A percentile compares a stretch with the other conserved stretches of the same genome.
These are phyloP conservation scores for Paramecium sonneborni DNA, from an alignment of 73 alveolate genomes.

Conservation along the genomic window DNA sequence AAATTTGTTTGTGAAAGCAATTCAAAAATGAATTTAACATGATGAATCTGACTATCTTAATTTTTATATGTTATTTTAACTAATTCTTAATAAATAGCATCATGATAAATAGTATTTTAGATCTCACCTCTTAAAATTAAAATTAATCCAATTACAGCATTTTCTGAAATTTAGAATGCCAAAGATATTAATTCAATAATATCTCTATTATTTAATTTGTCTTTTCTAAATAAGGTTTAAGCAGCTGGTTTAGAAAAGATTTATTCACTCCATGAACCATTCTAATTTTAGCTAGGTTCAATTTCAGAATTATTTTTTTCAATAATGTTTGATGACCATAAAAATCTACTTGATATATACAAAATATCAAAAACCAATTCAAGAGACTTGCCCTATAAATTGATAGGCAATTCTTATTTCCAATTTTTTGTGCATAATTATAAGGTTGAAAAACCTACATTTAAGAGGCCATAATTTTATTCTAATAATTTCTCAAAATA, in stretches of 20 bases:
- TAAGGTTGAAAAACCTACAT: not conserved
- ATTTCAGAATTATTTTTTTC: not conserved
- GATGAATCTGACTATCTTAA: not conserved
- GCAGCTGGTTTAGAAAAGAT: conserved; percentile 10
- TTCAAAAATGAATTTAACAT: not conserved
- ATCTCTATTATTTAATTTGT: conserved; percentile 37
- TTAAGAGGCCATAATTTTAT: not conserved
- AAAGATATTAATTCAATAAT: not conserved
- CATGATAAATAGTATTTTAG: not conserved
- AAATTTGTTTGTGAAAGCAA: not conserved
- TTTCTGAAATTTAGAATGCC: not conserved
- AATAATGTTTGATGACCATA: conserved; percentile 16
- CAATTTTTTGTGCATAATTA: conserved; percentile 11
- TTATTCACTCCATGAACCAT: not conserved
- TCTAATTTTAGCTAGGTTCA: not conserved
- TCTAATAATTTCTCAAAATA: not conserved
- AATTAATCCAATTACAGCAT: conserved; percentile 9
- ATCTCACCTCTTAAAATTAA: not conserved
- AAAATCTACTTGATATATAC: not conserved
- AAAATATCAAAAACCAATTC: not conserved
- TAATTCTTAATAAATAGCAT: conserved; percentile 37
- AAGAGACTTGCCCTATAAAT: not conserved
- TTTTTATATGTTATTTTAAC: not conserved
- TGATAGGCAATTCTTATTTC: not conserved
- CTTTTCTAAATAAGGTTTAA: not conserved